These are phyloP conservation scores for Trypanosoma mega DNA, from an alignment of 208 protist species.

Conservation along the genomic window DNA sequence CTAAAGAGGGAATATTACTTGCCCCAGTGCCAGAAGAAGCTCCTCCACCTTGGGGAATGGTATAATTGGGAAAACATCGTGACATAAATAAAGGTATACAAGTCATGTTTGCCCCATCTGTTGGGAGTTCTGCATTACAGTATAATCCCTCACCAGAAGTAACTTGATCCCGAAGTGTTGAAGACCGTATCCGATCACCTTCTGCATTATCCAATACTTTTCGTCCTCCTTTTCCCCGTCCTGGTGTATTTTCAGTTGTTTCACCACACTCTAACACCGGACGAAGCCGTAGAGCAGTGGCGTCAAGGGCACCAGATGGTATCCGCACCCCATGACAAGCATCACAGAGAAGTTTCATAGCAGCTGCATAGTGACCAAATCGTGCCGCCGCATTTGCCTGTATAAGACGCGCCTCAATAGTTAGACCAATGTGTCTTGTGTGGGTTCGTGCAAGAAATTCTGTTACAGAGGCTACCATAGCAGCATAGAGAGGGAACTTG, in stretches of 20 bases:
- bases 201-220: not conserved
- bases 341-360: constrained; percentile 49
- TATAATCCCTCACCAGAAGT: constrained; percentile 24
- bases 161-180: not conserved
- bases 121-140: constrained; percentile 32
- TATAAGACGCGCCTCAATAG: constrained; percentile 61
- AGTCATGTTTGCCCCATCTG: constrained; percentile 26
- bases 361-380: constrained; percentile 50
- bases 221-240: not conserved
- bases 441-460: constrained; percentile 63
- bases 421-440: constrained; percentile 37
- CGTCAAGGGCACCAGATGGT: constrained; percentile 30
- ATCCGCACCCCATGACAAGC: constrained; percentile 57
- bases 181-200: no score
- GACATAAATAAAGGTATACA: constrained; percentile 25
- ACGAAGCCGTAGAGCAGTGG: constrained; percentile 12
- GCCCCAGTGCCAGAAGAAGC: no score
- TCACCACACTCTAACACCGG: constrained; percentile 18
- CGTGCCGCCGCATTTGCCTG: constrained; percentile 59
- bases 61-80: constrained; percentile 24
- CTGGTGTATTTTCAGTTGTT: not conserved
- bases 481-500: constrained; percentile 48
- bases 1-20: no score
- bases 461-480: constrained; percentile 52
- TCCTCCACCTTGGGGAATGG: not conserved